Percentiles rank a stretch among this genome's conserved stretches.
Conservation (phyloP, 2,329 filamentous ascomycete genomes). For the Cladosporium oxysporum region DNA sequence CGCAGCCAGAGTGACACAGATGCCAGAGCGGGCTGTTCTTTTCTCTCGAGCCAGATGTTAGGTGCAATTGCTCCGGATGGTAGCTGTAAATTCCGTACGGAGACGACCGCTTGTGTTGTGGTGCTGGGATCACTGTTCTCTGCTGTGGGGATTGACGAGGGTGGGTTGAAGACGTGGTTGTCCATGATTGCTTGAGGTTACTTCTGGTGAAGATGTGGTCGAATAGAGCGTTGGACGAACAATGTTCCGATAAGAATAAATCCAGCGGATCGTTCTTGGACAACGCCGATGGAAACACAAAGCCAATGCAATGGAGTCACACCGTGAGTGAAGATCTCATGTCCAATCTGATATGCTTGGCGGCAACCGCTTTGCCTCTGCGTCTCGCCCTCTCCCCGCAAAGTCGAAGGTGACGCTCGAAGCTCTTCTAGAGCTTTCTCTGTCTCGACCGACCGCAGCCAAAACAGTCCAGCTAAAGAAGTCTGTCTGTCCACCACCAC, state of each 20-base stretch:
- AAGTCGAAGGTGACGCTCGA: slow-evolving; percentile 12
- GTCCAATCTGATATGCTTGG: slow-evolving; percentile 8
- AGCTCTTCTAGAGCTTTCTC: slow-evolving; percentile 21
- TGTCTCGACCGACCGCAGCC: slow-evolving; percentile 17
- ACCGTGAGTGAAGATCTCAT: background rate
- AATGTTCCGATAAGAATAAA: background rate
- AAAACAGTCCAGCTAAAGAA: slow-evolving; percentile 11
- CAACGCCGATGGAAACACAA: background rate
- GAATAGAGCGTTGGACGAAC: background rate
- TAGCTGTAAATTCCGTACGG: slow-evolving; percentile 55
- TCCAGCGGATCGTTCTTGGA: background rate
- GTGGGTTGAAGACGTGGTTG: slow-evolving; percentile 15
- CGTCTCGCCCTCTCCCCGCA: slow-evolving; percentile 8
- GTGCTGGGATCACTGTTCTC: background rate
- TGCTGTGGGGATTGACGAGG: slow-evolving; percentile 9
- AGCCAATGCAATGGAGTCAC: background rate
- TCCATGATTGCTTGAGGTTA: slow-evolving; percentile 9
- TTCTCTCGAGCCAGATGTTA: slow-evolving; percentile 69
- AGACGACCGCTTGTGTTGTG: slow-evolving; percentile 10
- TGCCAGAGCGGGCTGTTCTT: slow-evolving; percentile 63
- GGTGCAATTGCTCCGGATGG: slow-evolving; percentile 55
- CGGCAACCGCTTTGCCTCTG: background rate
- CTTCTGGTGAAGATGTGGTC: background rate
- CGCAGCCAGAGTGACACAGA: slow-evolving; percentile 61
- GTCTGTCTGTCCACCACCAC: slow-evolving; percentile 9